Percentiles rank a stretch among this genome's conserved stretches.
Evolutionary conservation across 805 yeast species (phyloP).

Genomic region (Metschnikowia similis): DNA sequence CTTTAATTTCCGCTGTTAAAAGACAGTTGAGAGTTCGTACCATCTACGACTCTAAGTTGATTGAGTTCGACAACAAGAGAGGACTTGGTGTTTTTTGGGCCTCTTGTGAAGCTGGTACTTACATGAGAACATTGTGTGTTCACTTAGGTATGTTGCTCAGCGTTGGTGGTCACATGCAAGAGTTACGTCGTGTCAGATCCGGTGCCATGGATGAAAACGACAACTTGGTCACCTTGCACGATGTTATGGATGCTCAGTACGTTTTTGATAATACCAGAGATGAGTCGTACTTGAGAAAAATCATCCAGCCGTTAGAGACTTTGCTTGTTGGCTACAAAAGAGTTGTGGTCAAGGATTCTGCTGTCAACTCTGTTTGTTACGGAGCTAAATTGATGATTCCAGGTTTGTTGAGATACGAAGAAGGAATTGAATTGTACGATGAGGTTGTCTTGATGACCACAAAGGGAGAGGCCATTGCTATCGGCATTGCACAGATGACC

Average conservation of each 20-base stretch:
- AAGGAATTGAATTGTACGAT: conserved; percentile 93
- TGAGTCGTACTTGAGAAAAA: conserved; percentile 89
- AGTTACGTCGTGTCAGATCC: conserved; percentile 96
- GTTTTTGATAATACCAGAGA: conserved; percentile 95
- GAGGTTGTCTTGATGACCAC: conserved; percentile 98
- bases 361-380: conserved; percentile 96
- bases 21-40: conserved; percentile 98
- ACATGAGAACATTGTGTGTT: conserved; percentile 98
- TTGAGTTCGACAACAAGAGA: conserved; percentile 96
- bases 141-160: conserved; percentile 97
- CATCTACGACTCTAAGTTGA: conserved; percentile 90
- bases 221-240: conserved; percentile 92
- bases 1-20: conserved; percentile 97
- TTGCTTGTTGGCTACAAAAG: conserved; percentile 93
- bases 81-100: conserved; percentile 99
- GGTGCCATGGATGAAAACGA: conserved; percentile 93
- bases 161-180: conserved; percentile 99
- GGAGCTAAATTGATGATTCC: conserved; percentile 99
- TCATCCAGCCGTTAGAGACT: conserved; percentile 92
- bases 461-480: conserved; percentile 98
- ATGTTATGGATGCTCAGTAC: conserved; percentile 98
- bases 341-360: conserved; percentile 88
- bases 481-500: conserved; percentile 98
- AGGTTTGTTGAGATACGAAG: conserved; percentile 95
- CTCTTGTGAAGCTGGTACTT: conserved; percentile 99